Evolutionary conservation across 192 early-diverging fungal species (phyloP).

Genomic region (Coemansia sp.): DNA sequence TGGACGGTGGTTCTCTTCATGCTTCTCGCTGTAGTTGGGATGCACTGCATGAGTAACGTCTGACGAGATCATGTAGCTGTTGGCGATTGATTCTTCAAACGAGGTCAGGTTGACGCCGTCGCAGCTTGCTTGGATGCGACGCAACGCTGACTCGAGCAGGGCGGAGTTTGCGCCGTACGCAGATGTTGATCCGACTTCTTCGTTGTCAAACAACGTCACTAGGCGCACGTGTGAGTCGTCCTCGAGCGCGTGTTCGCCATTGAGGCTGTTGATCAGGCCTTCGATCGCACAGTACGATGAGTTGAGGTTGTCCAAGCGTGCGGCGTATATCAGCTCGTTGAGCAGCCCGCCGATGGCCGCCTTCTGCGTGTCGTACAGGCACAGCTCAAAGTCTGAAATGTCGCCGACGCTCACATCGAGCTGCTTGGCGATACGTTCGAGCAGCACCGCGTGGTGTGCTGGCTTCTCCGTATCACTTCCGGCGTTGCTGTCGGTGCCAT

Average conservation of each 20-base stretch:
- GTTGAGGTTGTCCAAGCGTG: slow-evolving; percentile 94
- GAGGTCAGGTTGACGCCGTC: slow-evolving; percentile 47
- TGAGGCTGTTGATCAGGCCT: slow-evolving; percentile 47
- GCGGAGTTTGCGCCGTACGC: slow-evolving; percentile 95
- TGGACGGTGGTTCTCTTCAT: slow-evolving; percentile 92
- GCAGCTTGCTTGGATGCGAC: slow-evolving; percentile 59
- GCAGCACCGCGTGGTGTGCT: slow-evolving; percentile 78
- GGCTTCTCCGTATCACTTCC: slow-evolving; percentile 8
- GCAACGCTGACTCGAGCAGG: slow-evolving; percentile 71
- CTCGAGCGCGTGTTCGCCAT: slow-evolving; percentile 34
- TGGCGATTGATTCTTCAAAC: slow-evolving; percentile 84
- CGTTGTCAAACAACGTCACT: slow-evolving; percentile 94
- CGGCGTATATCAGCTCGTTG: slow-evolving; percentile 92
- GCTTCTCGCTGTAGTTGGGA: slow-evolving; percentile 88
- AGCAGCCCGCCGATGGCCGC: slow-evolving; percentile 85
- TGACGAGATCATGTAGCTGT: slow-evolving; percentile 84
- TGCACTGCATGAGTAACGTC: slow-evolving; percentile 94
- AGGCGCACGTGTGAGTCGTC: slow-evolving; percentile 68
- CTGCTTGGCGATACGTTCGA: slow-evolving; percentile 76
- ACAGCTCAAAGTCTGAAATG: slow-evolving; percentile 96
- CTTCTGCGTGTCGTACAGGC: slow-evolving; percentile 93
- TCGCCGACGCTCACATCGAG: slow-evolving; percentile 60
- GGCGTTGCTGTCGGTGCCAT: slow-evolving; percentile 14
- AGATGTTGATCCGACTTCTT: slow-evolving; percentile 91
- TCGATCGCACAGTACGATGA: slow-evolving; percentile 90